phyloP scores from a whole-genome alignment of 495 filamentous ascomycete genomes.

The Penicillium bovifimosum region DNA sequence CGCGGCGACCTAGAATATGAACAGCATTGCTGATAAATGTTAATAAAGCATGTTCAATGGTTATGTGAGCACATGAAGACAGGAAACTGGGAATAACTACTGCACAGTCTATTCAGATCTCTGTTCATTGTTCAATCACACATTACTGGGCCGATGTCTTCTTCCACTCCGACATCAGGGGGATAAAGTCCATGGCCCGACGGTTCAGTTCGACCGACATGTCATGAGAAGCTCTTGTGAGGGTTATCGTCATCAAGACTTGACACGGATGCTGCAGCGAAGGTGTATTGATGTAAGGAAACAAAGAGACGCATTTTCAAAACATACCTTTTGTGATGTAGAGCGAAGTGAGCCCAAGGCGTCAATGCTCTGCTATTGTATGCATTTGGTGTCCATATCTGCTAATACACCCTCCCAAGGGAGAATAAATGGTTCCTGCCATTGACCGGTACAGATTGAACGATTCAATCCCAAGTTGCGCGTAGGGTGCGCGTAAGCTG shows the following conservation, averaged over 20 bases:
- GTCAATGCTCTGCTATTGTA: no score
- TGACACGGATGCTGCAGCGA: not conserved
- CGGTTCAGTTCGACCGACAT: conserved; percentile 13
- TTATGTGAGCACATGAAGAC: not conserved
- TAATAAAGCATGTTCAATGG: not conserved
- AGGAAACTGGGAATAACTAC: not conserved
- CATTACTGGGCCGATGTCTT: conserved; percentile 22
- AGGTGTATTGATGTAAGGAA: not conserved
- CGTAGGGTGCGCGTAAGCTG: not conserved
- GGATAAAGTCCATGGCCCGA: conserved; percentile 30
- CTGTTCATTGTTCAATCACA: conserved; percentile 43
- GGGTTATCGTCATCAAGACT: conserved; percentile 29
- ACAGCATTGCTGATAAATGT: not conserved
- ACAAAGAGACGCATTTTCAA: not conserved
- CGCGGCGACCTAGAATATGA: not conserved
- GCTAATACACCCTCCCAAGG: not conserved
- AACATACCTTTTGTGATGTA: not conserved
- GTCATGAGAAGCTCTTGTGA: conserved; percentile 36
- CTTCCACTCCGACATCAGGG: conserved; percentile 25
- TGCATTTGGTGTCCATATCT: not conserved
- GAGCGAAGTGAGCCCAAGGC: not conserved
- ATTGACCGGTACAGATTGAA: not conserved
- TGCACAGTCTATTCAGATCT: conserved; percentile 33
- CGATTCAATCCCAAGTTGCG: not conserved
- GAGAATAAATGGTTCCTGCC: not conserved